Evolutionary conservation across 2,329 filamentous ascomycete genomes (phyloP).

Genomic region (Pseudogymnoascus sp.): DNA sequence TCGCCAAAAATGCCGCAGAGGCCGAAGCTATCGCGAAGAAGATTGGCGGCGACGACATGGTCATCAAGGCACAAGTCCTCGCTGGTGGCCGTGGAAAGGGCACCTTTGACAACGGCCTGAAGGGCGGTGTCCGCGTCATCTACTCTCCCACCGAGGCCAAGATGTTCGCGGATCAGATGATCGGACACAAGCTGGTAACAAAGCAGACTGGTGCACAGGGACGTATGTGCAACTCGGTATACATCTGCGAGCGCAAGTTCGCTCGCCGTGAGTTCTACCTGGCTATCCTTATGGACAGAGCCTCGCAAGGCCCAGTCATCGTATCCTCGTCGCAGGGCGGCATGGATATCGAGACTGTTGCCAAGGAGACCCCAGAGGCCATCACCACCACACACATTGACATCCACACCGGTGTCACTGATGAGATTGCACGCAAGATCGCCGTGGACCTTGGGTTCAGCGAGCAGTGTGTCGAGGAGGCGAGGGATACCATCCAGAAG

Average conservation of each 20-base stretch:
- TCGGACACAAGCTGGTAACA: conserved; percentile 98
- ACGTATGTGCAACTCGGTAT: conserved; percentile 92
- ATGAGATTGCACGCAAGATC: conserved; percentile 86
- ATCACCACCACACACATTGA: conserved; percentile 91
- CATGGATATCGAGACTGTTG: conserved; percentile 98
- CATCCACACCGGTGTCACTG: conserved; percentile 90
- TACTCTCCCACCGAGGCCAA: conserved; percentile 93
- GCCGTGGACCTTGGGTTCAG: conserved; percentile 92
- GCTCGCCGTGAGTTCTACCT: conserved; percentile 98
- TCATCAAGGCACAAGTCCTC: conserved; percentile 99
- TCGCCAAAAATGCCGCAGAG: conserved; percentile 75
- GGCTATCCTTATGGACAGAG: conserved; percentile 95
- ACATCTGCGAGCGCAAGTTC: conserved; percentile 99
- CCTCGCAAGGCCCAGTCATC: conserved; percentile 83
- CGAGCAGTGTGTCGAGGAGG: conserved; percentile 92
- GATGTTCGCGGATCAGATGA: conserved; percentile 99
- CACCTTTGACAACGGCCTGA: conserved; percentile 94
- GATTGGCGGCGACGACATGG: conserved; percentile 92
- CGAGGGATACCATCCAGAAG: conserved; percentile 95
- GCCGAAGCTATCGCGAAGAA: conserved; percentile 85
- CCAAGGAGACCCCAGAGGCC: conserved; percentile 93
- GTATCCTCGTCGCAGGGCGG: conserved; percentile 97
- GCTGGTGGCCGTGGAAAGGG: conserved; percentile 97
- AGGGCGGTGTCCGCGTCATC: conserved; percentile 96
- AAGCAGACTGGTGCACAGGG: conserved; percentile 96